Percentiles rank a stretch among this genome's conserved stretches.
Evolutionary conservation across 2,329 filamentous ascomycete species (phyloP).

Genomic region (Bipolaris oryzae): DNA sequence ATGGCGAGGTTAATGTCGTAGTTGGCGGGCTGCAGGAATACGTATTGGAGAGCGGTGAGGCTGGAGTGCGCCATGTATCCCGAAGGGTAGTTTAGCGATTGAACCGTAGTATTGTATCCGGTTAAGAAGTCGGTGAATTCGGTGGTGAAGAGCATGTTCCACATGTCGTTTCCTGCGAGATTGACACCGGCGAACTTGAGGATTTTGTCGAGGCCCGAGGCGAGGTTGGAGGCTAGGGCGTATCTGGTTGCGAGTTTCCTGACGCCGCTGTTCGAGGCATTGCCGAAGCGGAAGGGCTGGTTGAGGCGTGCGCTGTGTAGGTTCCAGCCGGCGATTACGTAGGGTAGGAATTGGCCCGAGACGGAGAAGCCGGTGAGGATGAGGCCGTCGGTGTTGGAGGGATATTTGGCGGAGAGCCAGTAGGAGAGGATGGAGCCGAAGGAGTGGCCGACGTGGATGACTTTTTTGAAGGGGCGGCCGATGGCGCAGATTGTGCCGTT

Average conservation of each 20-base stretch:
- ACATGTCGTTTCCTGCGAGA: conserved; percentile 27
- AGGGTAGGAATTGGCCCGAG: conserved; percentile 51
- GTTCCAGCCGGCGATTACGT: conserved; percentile 56
- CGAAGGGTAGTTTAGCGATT: conserved; percentile 42
- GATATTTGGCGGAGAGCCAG: conserved; percentile 59
- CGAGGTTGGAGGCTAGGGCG: conserved; percentile 17
- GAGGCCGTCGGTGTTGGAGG: conserved; percentile 62
- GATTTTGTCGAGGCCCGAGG: conserved; percentile 25
- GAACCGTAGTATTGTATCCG: conserved; percentile 36
- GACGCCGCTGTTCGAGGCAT: conserved; percentile 24
- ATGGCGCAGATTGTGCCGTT: conserved; percentile 54
- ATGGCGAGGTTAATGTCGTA: conserved; percentile 63
- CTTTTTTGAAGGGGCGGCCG: conserved; percentile 48
- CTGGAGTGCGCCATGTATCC: conserved; percentile 62
- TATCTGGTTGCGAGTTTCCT: conserved; percentile 17
- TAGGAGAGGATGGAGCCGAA: conserved; percentile 67
- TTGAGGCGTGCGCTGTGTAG: conserved; percentile 55
- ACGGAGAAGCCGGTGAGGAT: conserved; percentile 66
- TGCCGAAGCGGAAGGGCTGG: conserved; percentile 50
- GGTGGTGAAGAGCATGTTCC: conserved; percentile 37
- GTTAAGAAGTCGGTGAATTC: conserved; percentile 40
- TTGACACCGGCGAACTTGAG: conserved; percentile 23
- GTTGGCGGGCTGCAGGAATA: conserved; percentile 55
- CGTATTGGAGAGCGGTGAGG: conserved; percentile 57
- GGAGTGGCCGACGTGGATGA: conserved; percentile 68